These are phyloP conservation scores for Neoboletus brunneissimus DNA, from an alignment of 768 basidiomycete genomes.

Conservation along the genomic window DNA sequence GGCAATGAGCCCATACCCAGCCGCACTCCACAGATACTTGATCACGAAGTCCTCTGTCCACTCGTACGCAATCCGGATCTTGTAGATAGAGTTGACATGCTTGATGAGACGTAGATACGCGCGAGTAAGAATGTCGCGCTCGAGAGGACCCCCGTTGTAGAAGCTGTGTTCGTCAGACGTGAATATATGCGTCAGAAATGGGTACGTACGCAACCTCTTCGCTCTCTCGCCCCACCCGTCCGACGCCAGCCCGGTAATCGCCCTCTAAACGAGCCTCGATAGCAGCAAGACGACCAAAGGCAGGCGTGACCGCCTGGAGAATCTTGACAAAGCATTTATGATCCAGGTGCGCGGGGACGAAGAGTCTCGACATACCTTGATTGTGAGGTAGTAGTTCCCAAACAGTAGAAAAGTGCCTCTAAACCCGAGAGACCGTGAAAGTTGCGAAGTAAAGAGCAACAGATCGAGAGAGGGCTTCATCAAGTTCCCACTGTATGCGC, in stretches of 20 bases:
- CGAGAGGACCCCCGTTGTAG: slow-evolving; percentile 84
- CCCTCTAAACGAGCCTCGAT: slow-evolving; percentile 87
- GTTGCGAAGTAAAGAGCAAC: slow-evolving; percentile 87
- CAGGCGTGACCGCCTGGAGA: slow-evolving; percentile 81
- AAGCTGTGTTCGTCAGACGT: slow-evolving; percentile 49
- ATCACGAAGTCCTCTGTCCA: slow-evolving; percentile 98
- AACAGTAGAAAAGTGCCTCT: slow-evolving; percentile 82
- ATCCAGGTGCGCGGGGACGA: background rate
- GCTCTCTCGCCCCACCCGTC: slow-evolving; percentile 80
- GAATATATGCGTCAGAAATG: background rate
- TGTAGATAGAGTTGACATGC: slow-evolving; percentile 91
- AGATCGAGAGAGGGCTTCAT: slow-evolving; percentile 91
- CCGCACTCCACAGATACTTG: slow-evolving; percentile 94
- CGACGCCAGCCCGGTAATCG: slow-evolving; percentile 86
- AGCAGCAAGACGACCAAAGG: slow-evolving; percentile 87
- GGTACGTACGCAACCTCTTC: slow-evolving; percentile 85
- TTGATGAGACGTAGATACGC: slow-evolving; percentile 80
- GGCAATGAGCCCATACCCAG: slow-evolving; percentile 88
- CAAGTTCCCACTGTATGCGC: slow-evolving; percentile 69
- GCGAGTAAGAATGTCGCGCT: slow-evolving; percentile 74
- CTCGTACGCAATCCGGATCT: slow-evolving; percentile 89
- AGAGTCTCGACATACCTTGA: slow-evolving; percentile 32
- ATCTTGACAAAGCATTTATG: slow-evolving; percentile 37
- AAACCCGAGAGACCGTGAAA: slow-evolving; percentile 80
- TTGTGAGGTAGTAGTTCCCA: slow-evolving; percentile 83